These are phyloP conservation scores for Secale cereale DNA, from an alignment of 176 grass and related monocot species.

Conservation along the genomic window DNA sequence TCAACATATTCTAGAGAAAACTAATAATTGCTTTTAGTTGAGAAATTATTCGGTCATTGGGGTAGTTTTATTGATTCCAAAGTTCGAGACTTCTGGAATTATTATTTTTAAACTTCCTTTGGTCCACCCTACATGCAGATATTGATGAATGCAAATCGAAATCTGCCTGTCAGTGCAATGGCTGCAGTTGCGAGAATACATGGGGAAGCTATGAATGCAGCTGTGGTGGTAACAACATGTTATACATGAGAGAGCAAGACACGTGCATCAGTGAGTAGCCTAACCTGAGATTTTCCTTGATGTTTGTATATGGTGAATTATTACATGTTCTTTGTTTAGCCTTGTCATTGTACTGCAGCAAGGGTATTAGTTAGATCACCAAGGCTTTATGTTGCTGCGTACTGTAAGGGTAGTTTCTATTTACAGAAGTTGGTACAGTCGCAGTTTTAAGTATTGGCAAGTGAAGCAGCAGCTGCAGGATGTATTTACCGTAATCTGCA, in stretches of 20 bases:
- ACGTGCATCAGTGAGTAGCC: slow-evolving; percentile 80
- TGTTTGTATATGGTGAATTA: neutral
- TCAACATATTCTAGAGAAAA: neutral
- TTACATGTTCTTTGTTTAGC: neutral
- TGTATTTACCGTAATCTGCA: neutral
- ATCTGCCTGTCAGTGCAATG: slow-evolving; percentile 66
- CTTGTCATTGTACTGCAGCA: neutral
- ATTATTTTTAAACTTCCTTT: neutral
- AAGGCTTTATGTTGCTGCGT: neutral
- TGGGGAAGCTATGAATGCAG: slow-evolving; percentile 94
- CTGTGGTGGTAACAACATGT: slow-evolving; percentile 55
- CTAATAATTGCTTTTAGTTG: neutral
- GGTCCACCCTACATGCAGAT: slow-evolving; percentile 48
- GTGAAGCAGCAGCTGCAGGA: neutral
- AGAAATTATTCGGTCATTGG: neutral
- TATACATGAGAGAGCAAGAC: slow-evolving; percentile 92
- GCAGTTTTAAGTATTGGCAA: neutral
- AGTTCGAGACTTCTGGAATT: neutral
- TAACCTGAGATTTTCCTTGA: slow-evolving; percentile 13
- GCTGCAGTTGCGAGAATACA: slow-evolving; percentile 82
- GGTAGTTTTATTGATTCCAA: neutral
- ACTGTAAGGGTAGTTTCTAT: neutral
- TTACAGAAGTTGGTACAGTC: neutral
- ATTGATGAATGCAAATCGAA: slow-evolving; percentile 81
- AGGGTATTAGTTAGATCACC: slow-evolving; percentile 1